Evolutionary conservation across 495 filamentous ascomycete genomes (phyloP), one percentile per base, ranked within the genome.

Genomic region (Daldinia childiae): DNA sequence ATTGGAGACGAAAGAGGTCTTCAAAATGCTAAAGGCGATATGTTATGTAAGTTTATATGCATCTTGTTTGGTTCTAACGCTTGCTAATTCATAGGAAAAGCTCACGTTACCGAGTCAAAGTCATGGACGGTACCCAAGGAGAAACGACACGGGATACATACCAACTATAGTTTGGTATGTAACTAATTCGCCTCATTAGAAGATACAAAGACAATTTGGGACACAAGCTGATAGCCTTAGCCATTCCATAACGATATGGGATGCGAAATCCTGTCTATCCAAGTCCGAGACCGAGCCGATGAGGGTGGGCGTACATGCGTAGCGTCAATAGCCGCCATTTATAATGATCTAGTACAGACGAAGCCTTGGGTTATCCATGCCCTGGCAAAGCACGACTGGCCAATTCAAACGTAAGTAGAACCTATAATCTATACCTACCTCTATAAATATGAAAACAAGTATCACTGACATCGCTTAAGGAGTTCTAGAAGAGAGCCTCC

Each of bases 1-100:
- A 78, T 88, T 21, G 86, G 80, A 11, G 79, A 82, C 30, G 66
- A 79, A 26, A 75, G 87, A 58, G 87, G 87, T 2, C 26, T 84
- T 4, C 86, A 88, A 58, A 83, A 82, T 63, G 70, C 75, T 6
- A 76, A 79, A 56, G 85, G 85, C 6, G 77, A 78, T 17, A 81
- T 85, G 76, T 27, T 87, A 21, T 79, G 85, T 86, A 74, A 61
- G 82, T 62, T 36, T 17, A 6, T 50, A 51, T 50, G 14, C 15
- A 4, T 30, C 29, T 39, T 39, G 17, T 6, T 43, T 38, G 21
- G 24, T 38, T 29, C 34, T 39, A 17, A 29, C 41, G 5, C 34
- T 38, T 58, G 32, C 68, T 73, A 48, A 66, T 39, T 17, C 15
- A 38, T 36, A 62, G 45, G 19, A 1, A 61, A 41, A 85, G 83